Evolutionary conservation across 2,329 filamentous ascomycete genomes (phyloP).

Genomic region (Proliferodiscus dingleyae): DNA sequence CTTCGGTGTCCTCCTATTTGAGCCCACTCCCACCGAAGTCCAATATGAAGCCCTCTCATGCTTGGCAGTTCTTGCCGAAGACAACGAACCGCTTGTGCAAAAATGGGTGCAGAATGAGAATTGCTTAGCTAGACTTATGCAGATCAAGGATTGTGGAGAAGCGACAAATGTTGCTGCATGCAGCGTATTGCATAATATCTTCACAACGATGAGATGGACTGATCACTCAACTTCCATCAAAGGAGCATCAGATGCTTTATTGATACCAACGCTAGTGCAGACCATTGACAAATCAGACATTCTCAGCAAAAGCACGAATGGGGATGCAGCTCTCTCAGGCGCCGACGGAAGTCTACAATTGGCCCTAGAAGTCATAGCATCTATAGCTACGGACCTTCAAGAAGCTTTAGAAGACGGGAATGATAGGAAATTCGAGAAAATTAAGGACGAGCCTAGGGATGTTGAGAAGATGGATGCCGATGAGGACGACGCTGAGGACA

Average conservation of each 20-base stretch:
- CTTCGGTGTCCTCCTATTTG: slow-evolving; percentile 45
- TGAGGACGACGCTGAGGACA: slow-evolving; percentile 35
- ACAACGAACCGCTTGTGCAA: slow-evolving; percentile 50
- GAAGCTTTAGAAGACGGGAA: slow-evolving; percentile 43
- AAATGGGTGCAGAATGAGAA: slow-evolving; percentile 47
- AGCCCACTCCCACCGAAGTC: slow-evolving; percentile 35
- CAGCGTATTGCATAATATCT: slow-evolving; percentile 59
- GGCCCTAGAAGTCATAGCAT: slow-evolving; percentile 58
- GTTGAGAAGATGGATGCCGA: slow-evolving; percentile 29
- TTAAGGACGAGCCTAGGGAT: slow-evolving; percentile 26
- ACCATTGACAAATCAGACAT: slow-evolving; percentile 23
- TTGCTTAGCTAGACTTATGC: slow-evolving; percentile 46
- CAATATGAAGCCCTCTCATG: slow-evolving; percentile 47
- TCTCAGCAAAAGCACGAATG: slow-evolving; percentile 18
- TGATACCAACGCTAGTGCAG: slow-evolving; percentile 42
- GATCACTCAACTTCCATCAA: slow-evolving; percentile 45
- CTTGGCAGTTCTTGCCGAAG: slow-evolving; percentile 55
- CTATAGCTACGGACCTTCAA: slow-evolving; percentile 57
- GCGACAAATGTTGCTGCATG: slow-evolving; percentile 52
- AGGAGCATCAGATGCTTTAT: slow-evolving; percentile 45
- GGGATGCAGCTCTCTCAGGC: slow-evolving; percentile 19
- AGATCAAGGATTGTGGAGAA: slow-evolving; percentile 43
- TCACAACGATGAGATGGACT: slow-evolving; percentile 48
- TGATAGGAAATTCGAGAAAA: slow-evolving; percentile 37
- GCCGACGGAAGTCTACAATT: slow-evolving; percentile 34